Percentiles rank a stretch among this genome's conserved stretches.
Conservation (phyloP, 495 filamentous ascomycete species). For the Penicillium roqueforti region DNA sequence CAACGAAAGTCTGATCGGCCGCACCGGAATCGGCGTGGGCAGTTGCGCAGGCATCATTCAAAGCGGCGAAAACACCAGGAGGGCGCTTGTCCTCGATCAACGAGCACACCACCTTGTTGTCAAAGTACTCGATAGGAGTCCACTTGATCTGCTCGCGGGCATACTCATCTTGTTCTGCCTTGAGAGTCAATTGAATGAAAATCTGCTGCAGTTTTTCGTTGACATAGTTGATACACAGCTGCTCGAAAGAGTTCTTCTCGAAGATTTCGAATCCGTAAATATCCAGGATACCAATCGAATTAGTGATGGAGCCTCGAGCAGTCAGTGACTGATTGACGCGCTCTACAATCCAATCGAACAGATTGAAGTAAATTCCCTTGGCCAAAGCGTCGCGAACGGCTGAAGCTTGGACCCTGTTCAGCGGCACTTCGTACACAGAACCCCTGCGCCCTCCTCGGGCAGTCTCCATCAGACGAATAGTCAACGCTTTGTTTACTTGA, state of each 20-base stretch:
- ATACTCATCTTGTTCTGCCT: constrained; percentile 98
- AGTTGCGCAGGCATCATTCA: constrained; percentile 97
- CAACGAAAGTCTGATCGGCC: constrained; percentile 93
- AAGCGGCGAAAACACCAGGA: constrained; percentile 87
- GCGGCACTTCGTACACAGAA: constrained; percentile 83
- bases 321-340: constrained; percentile 86
- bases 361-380: constrained; percentile 94
- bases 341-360: constrained; percentile 98
- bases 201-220: constrained; percentile 99
- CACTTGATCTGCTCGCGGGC: constrained; percentile 94
- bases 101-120: constrained; percentile 98
- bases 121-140: constrained; percentile 99
- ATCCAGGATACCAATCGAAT: constrained; percentile 96
- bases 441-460: constrained; percentile 74
- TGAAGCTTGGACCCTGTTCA: constrained; percentile 85
- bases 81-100: constrained; percentile 91
- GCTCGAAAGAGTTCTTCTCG: constrained; percentile 98
- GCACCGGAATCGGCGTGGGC: constrained; percentile 92
- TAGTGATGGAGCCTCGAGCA: constrained; percentile 67
- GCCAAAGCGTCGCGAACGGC: constrained; percentile 91
- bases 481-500: constrained; percentile 83
- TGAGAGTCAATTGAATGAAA: constrained; percentile 96
- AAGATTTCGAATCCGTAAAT: constrained; percentile 99
- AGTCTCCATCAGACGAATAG: constrained; percentile 84
- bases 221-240: constrained; percentile 99